phyloP scores from a whole-genome alignment of 169 alveolate genomes.

The Eimeria praecox region DNA sequence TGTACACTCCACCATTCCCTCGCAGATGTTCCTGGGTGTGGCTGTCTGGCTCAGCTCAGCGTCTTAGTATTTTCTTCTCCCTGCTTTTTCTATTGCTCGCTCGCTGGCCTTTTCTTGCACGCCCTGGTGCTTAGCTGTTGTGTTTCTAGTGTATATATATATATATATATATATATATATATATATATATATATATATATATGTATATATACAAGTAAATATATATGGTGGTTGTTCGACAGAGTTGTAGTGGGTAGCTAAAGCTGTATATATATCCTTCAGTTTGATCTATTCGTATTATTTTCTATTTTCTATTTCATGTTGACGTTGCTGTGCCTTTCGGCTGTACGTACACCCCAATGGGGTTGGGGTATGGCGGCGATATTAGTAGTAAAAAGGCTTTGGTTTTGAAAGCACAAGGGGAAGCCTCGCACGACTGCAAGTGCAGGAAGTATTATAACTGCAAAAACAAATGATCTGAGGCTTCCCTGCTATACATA shows the following conservation, averaged over 20 bases:
- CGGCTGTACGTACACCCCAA: slow-evolving; percentile 27
- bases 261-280: too few species aligned
- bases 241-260: too few species aligned
- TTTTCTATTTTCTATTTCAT: neutral
- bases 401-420: neutral
- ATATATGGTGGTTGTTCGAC: too few species aligned
- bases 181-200: too few species aligned
- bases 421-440: neutral
- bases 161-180: too few species aligned
- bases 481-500: neutral
- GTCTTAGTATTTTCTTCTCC: neutral
- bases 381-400: neutral
- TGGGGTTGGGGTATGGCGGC: neutral
- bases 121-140: neutral
- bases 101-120: neutral
- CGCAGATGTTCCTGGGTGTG: neutral
- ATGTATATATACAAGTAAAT: too few species aligned
- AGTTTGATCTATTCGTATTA: too few species aligned
- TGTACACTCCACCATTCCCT: neutral
- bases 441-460: neutral
- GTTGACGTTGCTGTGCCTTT: neutral
- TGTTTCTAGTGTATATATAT: neutral
- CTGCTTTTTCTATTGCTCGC: neutral
- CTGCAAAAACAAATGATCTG: neutral
- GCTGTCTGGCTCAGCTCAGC: neutral